A percentile compares a stretch with the other conserved stretches of the same genome.
phyloP scores from a whole-genome alignment of 2,329 filamentous ascomycete genomes.

The Fusarium circinatum region DNA sequence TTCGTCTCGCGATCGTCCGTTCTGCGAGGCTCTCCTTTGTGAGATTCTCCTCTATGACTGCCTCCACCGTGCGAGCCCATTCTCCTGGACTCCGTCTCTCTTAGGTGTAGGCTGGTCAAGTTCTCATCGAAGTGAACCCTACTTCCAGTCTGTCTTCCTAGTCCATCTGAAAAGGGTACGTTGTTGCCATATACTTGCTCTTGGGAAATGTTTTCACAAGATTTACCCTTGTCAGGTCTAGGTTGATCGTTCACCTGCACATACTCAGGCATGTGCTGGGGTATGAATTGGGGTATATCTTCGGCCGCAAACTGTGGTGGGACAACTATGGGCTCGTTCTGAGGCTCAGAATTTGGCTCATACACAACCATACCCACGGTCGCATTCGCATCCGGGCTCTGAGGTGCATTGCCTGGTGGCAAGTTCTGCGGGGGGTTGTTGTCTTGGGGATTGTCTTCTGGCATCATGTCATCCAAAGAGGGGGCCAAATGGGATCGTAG shows the following conservation, averaged over 20 bases:
- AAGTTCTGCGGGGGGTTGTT: too few relatives aligned
- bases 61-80: rapidly evolving
- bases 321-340: not conserved
- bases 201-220: not conserved
- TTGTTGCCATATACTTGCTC: not conserved
- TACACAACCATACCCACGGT: not conserved
- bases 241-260: not conserved
- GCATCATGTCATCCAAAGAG: rapidly evolving
- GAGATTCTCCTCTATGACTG: not conserved
- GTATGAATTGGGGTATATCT: not conserved
- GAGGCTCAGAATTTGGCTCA: rapidly evolving
- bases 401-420: not conserved
- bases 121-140: not conserved
- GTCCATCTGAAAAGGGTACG: rapidly evolving
- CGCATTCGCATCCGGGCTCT: not conserved
- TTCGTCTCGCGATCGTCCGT: rapidly evolving
- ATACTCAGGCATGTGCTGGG: not conserved
- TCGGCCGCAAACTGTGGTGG: too few relatives aligned
- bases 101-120: too few relatives aligned
- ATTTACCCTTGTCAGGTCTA: not conserved
- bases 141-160: not conserved
- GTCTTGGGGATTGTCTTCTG: not conserved
- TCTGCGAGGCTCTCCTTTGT: not conserved
- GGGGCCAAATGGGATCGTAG: rapidly evolving
- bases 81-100: not conserved